A percentile compares a stretch with the other conserved stretches of the same genome.
Conservation (phyloP, 192 early-diverging fungal genomes). For the Chytriomyces sp. region DNA sequence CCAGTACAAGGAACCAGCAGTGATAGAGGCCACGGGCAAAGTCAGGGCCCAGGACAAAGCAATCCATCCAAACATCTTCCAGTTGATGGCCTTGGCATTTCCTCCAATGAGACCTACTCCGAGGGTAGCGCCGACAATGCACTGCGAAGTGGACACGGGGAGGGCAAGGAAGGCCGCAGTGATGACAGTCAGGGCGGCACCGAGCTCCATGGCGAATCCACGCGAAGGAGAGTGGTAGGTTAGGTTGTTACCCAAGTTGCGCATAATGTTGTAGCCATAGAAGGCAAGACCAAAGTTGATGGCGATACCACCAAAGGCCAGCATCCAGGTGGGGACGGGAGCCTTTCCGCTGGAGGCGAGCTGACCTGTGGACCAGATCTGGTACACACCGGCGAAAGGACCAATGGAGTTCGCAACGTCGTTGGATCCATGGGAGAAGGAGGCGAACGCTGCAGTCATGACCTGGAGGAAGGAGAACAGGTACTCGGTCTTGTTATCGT, state of each 20-base stretch:
- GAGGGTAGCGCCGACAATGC: constrained; percentile 76
- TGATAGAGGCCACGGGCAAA: constrained; percentile 68
- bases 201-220: constrained; percentile 79
- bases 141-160: constrained; percentile 83
- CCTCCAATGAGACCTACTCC: constrained; percentile 77
- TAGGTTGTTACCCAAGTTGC: too few relatives aligned
- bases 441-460: too few relatives aligned
- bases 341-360: constrained; percentile 56
- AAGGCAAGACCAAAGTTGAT: too few relatives aligned
- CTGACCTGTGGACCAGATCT: constrained; percentile 61
- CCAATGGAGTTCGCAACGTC: too few relatives aligned
- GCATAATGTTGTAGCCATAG: too few relatives aligned
- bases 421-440: too few relatives aligned
- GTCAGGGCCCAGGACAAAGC: constrained; percentile 77
- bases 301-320: too few relatives aligned
- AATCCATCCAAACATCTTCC: too few relatives aligned
- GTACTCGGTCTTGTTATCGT: constrained; percentile 73
- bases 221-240: constrained; percentile 80
- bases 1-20: constrained; percentile 68
- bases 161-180: constrained; percentile 77
- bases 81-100: too few relatives aligned
- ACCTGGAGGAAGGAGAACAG: constrained; percentile 83
- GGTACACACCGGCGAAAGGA: constrained; percentile 73
- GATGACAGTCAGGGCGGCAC: constrained; percentile 79
- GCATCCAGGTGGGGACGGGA: too few relatives aligned